Conservation (phyloP, 345 rosid genomes). For the Salix arbutifolia region DNA sequence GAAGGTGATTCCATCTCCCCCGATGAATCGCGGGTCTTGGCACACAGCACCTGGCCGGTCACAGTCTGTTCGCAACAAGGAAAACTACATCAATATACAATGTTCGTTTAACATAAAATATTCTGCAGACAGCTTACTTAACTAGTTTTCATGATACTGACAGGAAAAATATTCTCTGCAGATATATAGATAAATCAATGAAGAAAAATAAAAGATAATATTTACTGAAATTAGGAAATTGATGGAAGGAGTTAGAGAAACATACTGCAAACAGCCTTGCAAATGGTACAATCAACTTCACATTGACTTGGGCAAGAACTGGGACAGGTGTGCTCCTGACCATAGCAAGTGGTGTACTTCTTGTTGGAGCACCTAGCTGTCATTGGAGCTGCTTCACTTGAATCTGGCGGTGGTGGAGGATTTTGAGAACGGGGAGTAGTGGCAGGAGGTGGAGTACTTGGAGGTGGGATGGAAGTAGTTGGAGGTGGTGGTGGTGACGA, state of each 20-base stretch:
- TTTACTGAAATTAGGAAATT: not conserved
- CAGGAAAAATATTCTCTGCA: too few species aligned
- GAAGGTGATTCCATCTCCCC: conserved; percentile 61
- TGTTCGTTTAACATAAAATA: not conserved
- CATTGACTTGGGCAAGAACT: conserved; percentile 45
- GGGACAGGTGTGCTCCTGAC: conserved; percentile 41
- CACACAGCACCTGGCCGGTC: conserved; percentile 56
- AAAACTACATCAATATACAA: not conserved
- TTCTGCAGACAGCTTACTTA: too few species aligned
- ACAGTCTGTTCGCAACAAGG: conserved; percentile 31
- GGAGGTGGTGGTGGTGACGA: not conserved
- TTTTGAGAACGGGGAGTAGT: conserved; percentile 23
- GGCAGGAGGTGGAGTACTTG: not conserved
- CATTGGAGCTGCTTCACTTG: not conserved
- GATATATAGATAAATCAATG: not conserved
- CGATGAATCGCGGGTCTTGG: conserved; percentile 66
- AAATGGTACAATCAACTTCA: conserved; percentile 53
- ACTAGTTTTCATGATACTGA: too few species aligned
- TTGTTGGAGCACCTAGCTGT: conserved; percentile 38
- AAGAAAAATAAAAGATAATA: not conserved
- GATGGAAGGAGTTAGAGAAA: not conserved
- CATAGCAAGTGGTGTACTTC: conserved; percentile 39
- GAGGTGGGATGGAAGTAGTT: not conserved
- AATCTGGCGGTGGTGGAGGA: conserved; percentile 10
- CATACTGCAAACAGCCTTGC: conserved; percentile 63